Conservation (phyloP, 2,329 filamentous ascomycete genomes). For the Alternaria arborescens region DNA sequence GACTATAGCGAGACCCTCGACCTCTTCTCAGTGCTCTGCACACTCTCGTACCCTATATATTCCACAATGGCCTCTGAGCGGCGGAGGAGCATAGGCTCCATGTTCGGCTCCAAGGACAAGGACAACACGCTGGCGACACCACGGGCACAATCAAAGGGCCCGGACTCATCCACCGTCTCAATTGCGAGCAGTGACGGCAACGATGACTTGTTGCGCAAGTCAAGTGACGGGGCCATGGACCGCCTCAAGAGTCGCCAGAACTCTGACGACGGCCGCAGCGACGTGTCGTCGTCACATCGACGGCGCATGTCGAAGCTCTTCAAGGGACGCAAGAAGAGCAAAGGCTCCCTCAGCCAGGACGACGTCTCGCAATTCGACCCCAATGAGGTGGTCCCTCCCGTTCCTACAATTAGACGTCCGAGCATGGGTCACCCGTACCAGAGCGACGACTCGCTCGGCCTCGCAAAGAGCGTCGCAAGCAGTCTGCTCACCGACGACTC, state of each 20-base stretch:
- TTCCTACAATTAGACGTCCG: slow-evolving; percentile 30
- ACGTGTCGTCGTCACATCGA: slow-evolving; percentile 49
- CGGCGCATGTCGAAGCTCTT: slow-evolving; percentile 64
- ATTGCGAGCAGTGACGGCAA: slow-evolving; percentile 43
- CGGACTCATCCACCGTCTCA: slow-evolving; percentile 43
- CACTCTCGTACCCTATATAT: not conserved
- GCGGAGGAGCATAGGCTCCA: slow-evolving; percentile 34
- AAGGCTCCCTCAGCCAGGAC: slow-evolving; percentile 41
- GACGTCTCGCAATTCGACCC: slow-evolving; percentile 35
- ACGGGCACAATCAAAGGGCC: slow-evolving; percentile 34
- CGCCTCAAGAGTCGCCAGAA: slow-evolving; percentile 49
- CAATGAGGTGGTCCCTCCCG: slow-evolving; percentile 32
- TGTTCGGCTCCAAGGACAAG: slow-evolving; percentile 15
- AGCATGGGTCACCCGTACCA: slow-evolving; percentile 27
- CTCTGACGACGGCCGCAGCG: slow-evolving; percentile 53
- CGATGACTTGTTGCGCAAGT: slow-evolving; percentile 38
- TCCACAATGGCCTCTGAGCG: slow-evolving; percentile 36
- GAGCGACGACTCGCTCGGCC: slow-evolving; percentile 54
- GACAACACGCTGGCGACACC: slow-evolving; percentile 40
- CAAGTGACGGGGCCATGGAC: slow-evolving; percentile 53
- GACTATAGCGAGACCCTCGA: not conserved
- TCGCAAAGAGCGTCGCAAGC: slow-evolving; percentile 57
- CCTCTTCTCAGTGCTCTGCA: slow-evolving; percentile 4
- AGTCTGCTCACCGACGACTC: slow-evolving; percentile 62
- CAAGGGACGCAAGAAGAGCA: slow-evolving; percentile 55